Evolutionary conservation across 148 eudicot species (phyloP).

Genomic region (Nyssa sinensis): DNA sequence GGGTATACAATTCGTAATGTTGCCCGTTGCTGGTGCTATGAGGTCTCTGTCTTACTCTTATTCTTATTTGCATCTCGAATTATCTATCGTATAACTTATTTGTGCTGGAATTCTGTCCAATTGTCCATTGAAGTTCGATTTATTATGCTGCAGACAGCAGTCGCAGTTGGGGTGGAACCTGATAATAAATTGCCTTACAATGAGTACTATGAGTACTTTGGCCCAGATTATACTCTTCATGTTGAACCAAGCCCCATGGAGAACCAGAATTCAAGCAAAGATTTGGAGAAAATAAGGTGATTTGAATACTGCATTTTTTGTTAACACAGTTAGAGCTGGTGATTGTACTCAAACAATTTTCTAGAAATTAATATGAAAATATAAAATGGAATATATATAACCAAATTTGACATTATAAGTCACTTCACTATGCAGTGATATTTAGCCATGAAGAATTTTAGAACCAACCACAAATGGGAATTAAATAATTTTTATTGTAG

Average conservation of each 20-base stretch:
- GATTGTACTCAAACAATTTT: too few relatives aligned
- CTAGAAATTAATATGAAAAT: neutral
- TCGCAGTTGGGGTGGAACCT: constrained; percentile 91
- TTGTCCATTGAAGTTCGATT: constrained; percentile 3
- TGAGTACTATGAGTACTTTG: constrained; percentile 84
- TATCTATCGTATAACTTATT: neutral
- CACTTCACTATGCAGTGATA: neutral
- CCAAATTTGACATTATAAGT: neutral
- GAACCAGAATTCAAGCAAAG: constrained; percentile 67
- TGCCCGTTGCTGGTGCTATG: constrained; percentile 99
- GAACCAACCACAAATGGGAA: neutral
- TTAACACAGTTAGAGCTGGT: neutral
- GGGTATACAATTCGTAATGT: constrained; percentile 92
- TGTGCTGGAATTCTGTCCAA: neutral
- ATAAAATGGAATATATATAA: neutral
- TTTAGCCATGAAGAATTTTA: neutral
- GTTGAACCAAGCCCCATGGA: constrained; percentile 71
- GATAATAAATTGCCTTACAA: constrained; percentile 87
- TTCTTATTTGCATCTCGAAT: neutral
- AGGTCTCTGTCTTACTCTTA: constrained; percentile 45
- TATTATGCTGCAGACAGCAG: constrained; percentile 67
- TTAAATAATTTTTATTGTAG: too few relatives aligned
- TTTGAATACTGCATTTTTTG: neutral
- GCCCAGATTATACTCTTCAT: constrained; percentile 87
- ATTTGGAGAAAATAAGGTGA: constrained; percentile 85